phyloP scores from a whole-genome alignment of 129 eudicot species.

The Sambucus nigra region DNA sequence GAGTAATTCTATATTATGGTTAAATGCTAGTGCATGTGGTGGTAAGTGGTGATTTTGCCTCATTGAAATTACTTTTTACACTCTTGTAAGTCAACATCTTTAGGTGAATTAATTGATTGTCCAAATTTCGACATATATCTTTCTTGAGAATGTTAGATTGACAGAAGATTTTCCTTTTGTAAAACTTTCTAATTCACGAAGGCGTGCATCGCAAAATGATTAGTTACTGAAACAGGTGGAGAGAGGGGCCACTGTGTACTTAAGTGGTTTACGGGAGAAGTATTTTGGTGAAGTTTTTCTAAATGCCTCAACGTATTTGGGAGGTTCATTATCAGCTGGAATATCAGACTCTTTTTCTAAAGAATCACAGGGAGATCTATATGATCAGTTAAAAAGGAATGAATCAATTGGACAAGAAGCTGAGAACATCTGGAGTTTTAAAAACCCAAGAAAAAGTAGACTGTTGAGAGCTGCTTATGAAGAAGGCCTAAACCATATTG shows the following conservation, averaged over 20 bases:
- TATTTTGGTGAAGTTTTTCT: conserved; percentile 88
- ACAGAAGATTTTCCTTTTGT: neutral
- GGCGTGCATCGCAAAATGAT: conserved; percentile 10
- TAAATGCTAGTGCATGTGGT: too few relatives aligned
- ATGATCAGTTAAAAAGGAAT: conserved; percentile 18
- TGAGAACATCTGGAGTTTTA: conserved; percentile 18
- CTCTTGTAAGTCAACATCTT: too few relatives aligned
- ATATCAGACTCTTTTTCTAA: conserved; percentile 18
- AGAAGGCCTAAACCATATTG: conserved; percentile 87
- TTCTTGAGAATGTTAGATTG: neutral
- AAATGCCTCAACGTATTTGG: conserved; percentile 57
- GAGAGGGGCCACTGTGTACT: conserved; percentile 68
- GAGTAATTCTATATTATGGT: too few relatives aligned
- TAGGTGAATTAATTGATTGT: too few relatives aligned
- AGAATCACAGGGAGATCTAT: conserved; percentile 17
- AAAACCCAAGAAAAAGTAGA: conserved; percentile 17
- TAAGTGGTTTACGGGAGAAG: conserved; percentile 88
- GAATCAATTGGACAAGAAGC: conserved; percentile 25
- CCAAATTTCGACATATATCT: neutral
- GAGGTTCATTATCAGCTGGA: conserved; percentile 22
- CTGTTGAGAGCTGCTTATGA: conserved; percentile 31
- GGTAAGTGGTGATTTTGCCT: too few relatives aligned
- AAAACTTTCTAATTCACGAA: neutral
- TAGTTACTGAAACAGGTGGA: conserved; percentile 62
- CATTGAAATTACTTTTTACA: too few relatives aligned